These are phyloP conservation scores for Abrus pulchellus DNA, from an alignment of 306 rosid genomes.

Conservation along the genomic window DNA sequence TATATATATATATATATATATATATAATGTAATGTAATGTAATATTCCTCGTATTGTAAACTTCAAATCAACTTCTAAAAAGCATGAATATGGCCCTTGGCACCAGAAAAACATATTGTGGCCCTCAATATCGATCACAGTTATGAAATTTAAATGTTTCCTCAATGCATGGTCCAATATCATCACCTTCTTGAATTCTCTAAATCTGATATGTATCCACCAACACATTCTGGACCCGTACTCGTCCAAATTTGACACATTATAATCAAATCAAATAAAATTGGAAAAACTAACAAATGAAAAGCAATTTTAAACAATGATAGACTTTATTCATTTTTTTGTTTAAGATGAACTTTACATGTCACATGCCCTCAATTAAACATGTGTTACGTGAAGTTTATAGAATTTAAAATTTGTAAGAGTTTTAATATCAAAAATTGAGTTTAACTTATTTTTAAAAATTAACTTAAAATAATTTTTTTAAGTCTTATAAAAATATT, in stretches of 20 bases:
- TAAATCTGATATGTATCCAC: not conserved
- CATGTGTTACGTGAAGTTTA: too few species aligned
- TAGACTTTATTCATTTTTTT: not conserved
- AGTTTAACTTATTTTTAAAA: too few species aligned
- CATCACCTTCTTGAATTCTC: not conserved
- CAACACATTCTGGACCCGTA: constrained; percentile 9
- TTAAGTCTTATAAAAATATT: too few species aligned
- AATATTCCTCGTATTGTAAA: not conserved
- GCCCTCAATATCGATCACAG: not conserved
- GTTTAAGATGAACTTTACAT: not conserved
- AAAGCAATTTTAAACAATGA: not conserved
- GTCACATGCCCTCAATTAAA: too few species aligned
- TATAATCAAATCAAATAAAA: not conserved
- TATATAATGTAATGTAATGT: not conserved
- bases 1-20: too few species aligned
- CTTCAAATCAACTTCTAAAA: constrained; percentile 2
- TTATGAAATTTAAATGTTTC: not conserved
- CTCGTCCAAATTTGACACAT: not conserved
- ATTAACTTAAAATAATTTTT: too few species aligned
- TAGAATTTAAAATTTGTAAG: too few species aligned
- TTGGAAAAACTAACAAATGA: not conserved
- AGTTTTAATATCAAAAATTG: too few species aligned
- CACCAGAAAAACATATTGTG: not conserved
- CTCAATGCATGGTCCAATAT: not conserved
- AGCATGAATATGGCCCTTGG: not conserved